Conservation (phyloP, 805 yeast genomes). For the Starmera dryadoides region DNA sequence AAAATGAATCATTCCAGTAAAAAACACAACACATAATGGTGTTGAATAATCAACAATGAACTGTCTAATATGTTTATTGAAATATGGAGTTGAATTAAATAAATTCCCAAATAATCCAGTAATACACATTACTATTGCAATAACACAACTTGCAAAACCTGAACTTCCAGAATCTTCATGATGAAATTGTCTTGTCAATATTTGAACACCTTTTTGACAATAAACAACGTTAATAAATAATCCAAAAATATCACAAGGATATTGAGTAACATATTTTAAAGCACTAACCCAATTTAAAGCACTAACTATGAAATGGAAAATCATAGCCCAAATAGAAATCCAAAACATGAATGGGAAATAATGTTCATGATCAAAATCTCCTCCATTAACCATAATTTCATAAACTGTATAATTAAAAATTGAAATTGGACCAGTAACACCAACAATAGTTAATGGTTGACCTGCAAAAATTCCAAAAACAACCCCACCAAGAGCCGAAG, state of each 20-base stretch:
- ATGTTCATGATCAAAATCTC: not conserved
- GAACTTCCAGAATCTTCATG: conserved; percentile 27
- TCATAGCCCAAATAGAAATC: conserved; percentile 89
- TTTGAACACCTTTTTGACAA: conserved; percentile 85
- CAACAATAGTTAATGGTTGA: conserved; percentile 91
- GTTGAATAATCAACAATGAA: conserved; percentile 82
- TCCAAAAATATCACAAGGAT: conserved; percentile 91
- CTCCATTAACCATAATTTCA: conserved; percentile 39
- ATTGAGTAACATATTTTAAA: conserved; percentile 66
- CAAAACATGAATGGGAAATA: conserved; percentile 89
- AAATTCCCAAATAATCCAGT: conserved; percentile 66
- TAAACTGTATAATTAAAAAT: conserved; percentile 90
- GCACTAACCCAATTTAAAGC: conserved; percentile 58
- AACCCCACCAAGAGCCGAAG: conserved; percentile 84
- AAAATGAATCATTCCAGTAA: conserved; percentile 89
- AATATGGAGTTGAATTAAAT: conserved; percentile 45
- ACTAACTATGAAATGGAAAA: conserved; percentile 70
- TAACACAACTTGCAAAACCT: conserved; percentile 70
- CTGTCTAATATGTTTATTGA: conserved; percentile 54
- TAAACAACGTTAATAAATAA: conserved; percentile 83
- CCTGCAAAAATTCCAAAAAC: conserved; percentile 83
- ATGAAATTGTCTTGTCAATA: conserved; percentile 63
- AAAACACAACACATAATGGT: conserved; percentile 77
- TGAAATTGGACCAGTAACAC: conserved; percentile 93
- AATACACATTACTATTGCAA: conserved; percentile 68